phyloP scores from a whole-genome alignment of 2,329 filamentous ascomycete species.

The Cladophialophora yegresii region DNA sequence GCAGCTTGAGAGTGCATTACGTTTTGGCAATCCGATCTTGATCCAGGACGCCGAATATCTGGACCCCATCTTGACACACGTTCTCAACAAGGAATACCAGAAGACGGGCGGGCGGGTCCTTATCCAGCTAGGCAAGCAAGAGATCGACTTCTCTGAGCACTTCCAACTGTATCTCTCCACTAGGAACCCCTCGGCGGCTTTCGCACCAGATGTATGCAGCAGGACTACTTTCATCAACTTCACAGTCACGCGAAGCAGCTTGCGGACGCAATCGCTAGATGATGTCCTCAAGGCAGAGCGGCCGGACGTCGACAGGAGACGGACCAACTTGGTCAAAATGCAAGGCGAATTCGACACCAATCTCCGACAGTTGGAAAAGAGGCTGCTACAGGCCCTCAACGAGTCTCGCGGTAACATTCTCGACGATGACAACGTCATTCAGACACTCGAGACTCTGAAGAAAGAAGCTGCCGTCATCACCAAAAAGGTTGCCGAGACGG shows the following conservation, averaged over 20 bases:
- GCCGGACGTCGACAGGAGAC: constrained; percentile 92
- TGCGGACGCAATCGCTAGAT: constrained; percentile 96
- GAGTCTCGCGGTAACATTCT: constrained; percentile 97
- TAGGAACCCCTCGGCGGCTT: constrained; percentile 90
- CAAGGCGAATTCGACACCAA: constrained; percentile 99
- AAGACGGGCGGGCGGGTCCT: constrained; percentile 96
- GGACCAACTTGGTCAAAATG: constrained; percentile 96
- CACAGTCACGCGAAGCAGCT: constrained; percentile 96
- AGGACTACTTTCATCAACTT: constrained; percentile 99
- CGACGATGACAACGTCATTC: constrained; percentile 96
- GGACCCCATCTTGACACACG: constrained; percentile 95
- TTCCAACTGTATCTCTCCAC: constrained; percentile 97
- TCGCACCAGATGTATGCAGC: constrained; percentile 96
- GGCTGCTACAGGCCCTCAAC: constrained; percentile 89
- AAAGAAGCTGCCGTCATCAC: constrained; percentile 96
- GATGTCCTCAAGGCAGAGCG: constrained; percentile 97
- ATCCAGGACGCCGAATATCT: constrained; percentile 98
- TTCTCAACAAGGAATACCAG: constrained; percentile 99
- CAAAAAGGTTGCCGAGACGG: constrained; percentile 91
- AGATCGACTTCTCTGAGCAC: constrained; percentile 96
- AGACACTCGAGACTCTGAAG: constrained; percentile 96
- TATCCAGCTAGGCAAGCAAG: constrained; percentile 96
- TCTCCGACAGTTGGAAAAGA: constrained; percentile 90
- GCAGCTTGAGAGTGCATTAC: constrained; percentile 91
- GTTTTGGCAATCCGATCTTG: constrained; percentile 96